Base-by-base conservation (phyloP, 2,329 filamentous ascomycete species). In the Venturiaceae sp. region DNA sequence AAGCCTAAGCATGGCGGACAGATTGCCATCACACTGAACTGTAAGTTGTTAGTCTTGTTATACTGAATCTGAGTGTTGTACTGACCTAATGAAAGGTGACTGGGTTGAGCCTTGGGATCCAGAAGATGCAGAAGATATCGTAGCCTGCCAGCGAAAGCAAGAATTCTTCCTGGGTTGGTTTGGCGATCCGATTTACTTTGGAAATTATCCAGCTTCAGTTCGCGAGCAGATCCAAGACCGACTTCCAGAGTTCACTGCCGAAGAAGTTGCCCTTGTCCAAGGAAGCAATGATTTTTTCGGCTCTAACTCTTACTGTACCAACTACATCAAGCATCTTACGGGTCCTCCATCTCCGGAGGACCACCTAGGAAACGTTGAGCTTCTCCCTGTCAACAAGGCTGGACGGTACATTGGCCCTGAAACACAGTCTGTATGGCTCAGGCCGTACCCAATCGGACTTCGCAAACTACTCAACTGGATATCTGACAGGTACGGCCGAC, bases 241-340 rank as follows among this genome's bases (percentile, higher is more conserved):
- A 14, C 80, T 95, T 53, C 90, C 90, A 5, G 76, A 78, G 47
- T 94, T 88, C 71, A 90, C 87, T 0, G 72, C 80, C 0, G 87
- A 89, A 64, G 89, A 95, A 68, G 72, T 77, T 26, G 82, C 82
- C 2, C 77, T 94, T n/a, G 84, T 95, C 50, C 80, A 86, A 67
- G 89, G 88, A n/a, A 90, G 86, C 69, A 94, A 94, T 71, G 90
- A 95, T 77, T 95, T 95, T 74, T 95, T 95, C 72, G 90, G 89
- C 71, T 92, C 92, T 88, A 95, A 95, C 78, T 87, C 91, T 78
- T 95, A 95, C 78, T 92, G 88, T 55, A 87, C 89, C 68, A 89
- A 94, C 78, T 95, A 88, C 75, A 85, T 95, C 75, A 85, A 84
- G 71, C 85, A 92, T 74, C 83, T 83, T 67, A 79, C 81, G 7